These are phyloP conservation scores for Gentiana dahurica DNA, from an alignment of 257 asterid species.

Conservation along the genomic window DNA sequence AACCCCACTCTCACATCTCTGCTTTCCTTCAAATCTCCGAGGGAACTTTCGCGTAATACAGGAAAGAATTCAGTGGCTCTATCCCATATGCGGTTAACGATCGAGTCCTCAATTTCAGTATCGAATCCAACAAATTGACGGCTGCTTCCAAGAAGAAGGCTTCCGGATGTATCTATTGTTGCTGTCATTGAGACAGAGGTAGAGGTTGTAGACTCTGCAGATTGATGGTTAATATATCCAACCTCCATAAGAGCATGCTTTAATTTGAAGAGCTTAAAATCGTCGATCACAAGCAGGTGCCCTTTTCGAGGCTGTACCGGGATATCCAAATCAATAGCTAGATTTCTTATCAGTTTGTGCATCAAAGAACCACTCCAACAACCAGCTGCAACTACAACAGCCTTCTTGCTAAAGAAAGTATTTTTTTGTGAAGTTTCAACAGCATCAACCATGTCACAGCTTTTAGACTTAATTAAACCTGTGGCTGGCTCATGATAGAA, in stretches of 20 bases:
- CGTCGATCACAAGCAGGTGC: constrained; percentile 76
- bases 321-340: constrained; percentile 43
- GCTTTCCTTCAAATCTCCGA: constrained; percentile 41
- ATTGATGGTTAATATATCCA: constrained; percentile 68
- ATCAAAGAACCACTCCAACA: constrained; percentile 91
- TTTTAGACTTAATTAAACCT: constrained; percentile 61
- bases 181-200: constrained; percentile 91
- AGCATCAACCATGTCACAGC: constrained; percentile 54
- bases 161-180: constrained; percentile 75
- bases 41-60: constrained; percentile 35
- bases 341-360: constrained; percentile 37
- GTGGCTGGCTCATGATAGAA: constrained; percentile 83
- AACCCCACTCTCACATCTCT: constrained; percentile 86
- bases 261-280: constrained; percentile 57
- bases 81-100: constrained; percentile 65
- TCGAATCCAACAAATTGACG: constrained; percentile 76
- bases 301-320: constrained; percentile 98
- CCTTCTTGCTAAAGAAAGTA: constrained; percentile 51
- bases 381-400: constrained; percentile 86
- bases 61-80: constrained; percentile 85
- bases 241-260: constrained; percentile 97
- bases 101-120: constrained; percentile 61
- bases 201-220: constrained; percentile 34
- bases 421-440: constrained; percentile 64
- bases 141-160: constrained; percentile 91